Evolutionary conservation across 148 eudicot species (phyloP).

Genomic region (Amaranthus palmeri): DNA sequence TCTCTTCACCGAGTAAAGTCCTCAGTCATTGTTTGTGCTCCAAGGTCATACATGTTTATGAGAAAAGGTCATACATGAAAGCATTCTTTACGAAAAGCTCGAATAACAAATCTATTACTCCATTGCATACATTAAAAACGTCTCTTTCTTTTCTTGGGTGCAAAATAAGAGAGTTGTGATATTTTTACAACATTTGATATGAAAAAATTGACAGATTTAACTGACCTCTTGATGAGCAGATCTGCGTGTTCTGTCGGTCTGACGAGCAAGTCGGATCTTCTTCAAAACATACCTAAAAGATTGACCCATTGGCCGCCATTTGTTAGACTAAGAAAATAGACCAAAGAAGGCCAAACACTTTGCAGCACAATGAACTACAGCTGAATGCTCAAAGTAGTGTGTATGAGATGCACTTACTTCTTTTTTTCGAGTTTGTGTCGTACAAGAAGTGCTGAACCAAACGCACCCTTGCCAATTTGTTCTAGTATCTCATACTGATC

Average conservation of each 20-base stretch:
- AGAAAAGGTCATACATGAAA: neutral
- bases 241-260: slow-evolving; percentile 79
- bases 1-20: neutral
- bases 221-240: slow-evolving; percentile 96
- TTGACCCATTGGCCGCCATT: neutral
- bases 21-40: neutral
- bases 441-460: slow-evolving; percentile 90
- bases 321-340: neutral
- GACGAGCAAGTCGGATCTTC: slow-evolving; percentile 97
- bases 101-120: neutral
- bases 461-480: slow-evolving; percentile 95
- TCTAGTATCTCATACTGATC: slow-evolving; percentile 88
- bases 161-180: neutral
- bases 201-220: neutral
- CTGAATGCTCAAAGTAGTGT: slow-evolving; percentile 4
- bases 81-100: neutral
- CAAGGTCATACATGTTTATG: too few species aligned
- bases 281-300: slow-evolving; percentile 78
- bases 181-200: neutral
- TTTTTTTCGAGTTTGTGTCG: slow-evolving; percentile 83
- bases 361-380: neutral
- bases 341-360: neutral
- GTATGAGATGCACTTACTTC: slow-evolving; percentile 41
- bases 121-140: neutral
- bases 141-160: too few species aligned